Evolutionary conservation across 768 basidiomycete species (phyloP), one percentile per base, ranked within the genome.

Genomic region (Termitomyces sp.): DNA sequence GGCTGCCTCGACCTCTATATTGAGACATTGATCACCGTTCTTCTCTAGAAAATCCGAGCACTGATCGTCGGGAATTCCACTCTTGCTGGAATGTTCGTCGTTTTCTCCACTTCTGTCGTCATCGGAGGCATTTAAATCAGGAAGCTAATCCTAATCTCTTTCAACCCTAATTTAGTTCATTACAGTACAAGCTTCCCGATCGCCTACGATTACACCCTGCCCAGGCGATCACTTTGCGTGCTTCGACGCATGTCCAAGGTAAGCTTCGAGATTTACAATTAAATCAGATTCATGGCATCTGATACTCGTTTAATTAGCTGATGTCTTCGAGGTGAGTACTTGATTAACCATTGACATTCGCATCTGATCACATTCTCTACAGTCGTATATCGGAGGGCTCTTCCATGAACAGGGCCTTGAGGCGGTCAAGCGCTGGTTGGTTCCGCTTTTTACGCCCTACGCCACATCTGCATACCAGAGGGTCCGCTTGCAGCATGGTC

Each of bases 341-440:
- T 22, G 8, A 36, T 24, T 24, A 3, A n/a, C 39, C 18, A 24
- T 50, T 51, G 22, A 46, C 46, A 46, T 48, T 58, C n/a, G 42
- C n/a, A 42, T 59, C 59, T 61, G 35, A 65, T 50, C 57, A 28
- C 16, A 42, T 24, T 56, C 18, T 39, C n/a, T 51, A 38, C 65
- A 93, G 90, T 83, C 91, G 3, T 93, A 87, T 70, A 81, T 92
- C 35, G 91, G 91, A n/a, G 91, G 90, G 0, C 74, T 93, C 18
- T 92, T 83, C 75, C 71, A 80, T 52, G 91, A 92, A 57, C 85
- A 87, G 67, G 90, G 89, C 28, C 78, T 92, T 44, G 72, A 78
- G 0, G 75, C 70, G 6, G 84, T 86, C 48, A 77, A 78, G 61
- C 46, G 62, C 5, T 93, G 91, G 91, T 80, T 92, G 45, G 74